Evolutionary conservation across 2,329 filamentous ascomycete species (phyloP).

Genomic region (Ramichloridium luteum): DNA sequence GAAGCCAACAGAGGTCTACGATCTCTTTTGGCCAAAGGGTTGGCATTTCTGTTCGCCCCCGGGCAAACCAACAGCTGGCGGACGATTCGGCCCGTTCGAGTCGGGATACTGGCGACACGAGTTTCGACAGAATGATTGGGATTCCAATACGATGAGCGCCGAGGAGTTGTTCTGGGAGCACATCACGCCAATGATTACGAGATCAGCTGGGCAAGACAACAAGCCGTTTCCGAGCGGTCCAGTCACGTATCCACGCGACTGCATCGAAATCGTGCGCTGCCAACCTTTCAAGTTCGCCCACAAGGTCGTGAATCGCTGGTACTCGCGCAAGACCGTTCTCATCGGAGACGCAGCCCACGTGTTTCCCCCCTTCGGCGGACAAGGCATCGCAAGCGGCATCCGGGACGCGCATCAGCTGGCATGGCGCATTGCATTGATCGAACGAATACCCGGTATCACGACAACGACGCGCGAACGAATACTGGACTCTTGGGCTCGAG

Average conservation of each 20-base stretch:
- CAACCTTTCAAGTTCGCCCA: conserved; percentile 35
- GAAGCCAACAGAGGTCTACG: conserved; percentile 35
- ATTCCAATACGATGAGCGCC: conserved; percentile 4
- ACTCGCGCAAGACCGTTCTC: conserved; percentile 29
- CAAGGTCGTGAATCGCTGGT: conserved; percentile 38
- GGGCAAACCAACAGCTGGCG: conserved; percentile 31
- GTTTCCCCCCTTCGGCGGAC: conserved; percentile 38
- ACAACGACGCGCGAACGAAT: background rate
- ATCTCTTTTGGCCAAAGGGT: conserved; percentile 35
- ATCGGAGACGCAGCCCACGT: conserved; percentile 42
- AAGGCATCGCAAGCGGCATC: conserved; percentile 32
- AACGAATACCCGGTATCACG: background rate
- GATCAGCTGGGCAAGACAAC: conserved; percentile 1
- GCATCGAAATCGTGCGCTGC: conserved; percentile 35
- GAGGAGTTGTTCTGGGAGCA: conserved; percentile 10
- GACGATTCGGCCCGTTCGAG: conserved; percentile 31
- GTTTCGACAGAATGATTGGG: conserved; percentile 6
- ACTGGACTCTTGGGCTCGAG: conserved; percentile 3
- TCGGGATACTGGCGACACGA: conserved; percentile 27
- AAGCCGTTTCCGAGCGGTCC: conserved; percentile 3
- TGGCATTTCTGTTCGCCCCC: conserved; percentile 37
- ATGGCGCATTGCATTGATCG: conserved; percentile 20
- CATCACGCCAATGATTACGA: conserved; percentile 7
- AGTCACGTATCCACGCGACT: conserved; percentile 25
- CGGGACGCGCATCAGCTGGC: conserved; percentile 28